Evolutionary conservation across 352 stramenopile genomes (phyloP).

Genomic region (Pythium grandisporangium): DNA sequence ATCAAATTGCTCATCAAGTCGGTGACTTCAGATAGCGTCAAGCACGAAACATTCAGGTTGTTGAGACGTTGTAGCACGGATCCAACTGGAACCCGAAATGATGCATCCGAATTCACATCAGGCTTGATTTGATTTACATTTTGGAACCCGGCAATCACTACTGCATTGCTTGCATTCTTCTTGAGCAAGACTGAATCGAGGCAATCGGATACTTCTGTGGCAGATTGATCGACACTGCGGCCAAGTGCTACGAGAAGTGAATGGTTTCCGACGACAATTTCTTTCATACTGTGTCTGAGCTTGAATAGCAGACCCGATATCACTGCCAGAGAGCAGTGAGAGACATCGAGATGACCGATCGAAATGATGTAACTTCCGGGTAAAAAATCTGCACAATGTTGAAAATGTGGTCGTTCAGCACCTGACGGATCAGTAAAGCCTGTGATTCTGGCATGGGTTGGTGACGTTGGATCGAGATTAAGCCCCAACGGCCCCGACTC

Average conservation of each 20-base stretch:
- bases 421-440: constrained; percentile 31
- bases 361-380: constrained; percentile 41
- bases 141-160: too few species aligned
- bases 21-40: constrained; percentile 24
- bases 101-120: too few species aligned
- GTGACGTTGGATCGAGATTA: constrained; percentile 27
- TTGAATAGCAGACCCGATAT: constrained; percentile 36
- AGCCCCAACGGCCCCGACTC: constrained; percentile 34
- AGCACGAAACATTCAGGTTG: constrained; percentile 39
- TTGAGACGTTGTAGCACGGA: constrained; percentile 36
- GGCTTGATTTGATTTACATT: too few species aligned
- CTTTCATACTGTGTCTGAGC: constrained; percentile 21
- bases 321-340: constrained; percentile 23
- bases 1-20: constrained; percentile 37
- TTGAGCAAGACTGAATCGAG: too few species aligned
- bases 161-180: too few species aligned
- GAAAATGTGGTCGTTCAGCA: constrained; percentile 25
- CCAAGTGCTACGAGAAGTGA: too few species aligned
- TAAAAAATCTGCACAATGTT: constrained; percentile 21
- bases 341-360: constrained; percentile 61
- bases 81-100: constrained; percentile 21
- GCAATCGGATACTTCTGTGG: too few species aligned
- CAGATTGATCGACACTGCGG: too few species aligned
- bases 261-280: constrained; percentile 39
- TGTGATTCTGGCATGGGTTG: constrained; percentile 22